Conservation (phyloP, 495 filamentous ascomycete genomes). For the Penicillium egyptiacum region DNA sequence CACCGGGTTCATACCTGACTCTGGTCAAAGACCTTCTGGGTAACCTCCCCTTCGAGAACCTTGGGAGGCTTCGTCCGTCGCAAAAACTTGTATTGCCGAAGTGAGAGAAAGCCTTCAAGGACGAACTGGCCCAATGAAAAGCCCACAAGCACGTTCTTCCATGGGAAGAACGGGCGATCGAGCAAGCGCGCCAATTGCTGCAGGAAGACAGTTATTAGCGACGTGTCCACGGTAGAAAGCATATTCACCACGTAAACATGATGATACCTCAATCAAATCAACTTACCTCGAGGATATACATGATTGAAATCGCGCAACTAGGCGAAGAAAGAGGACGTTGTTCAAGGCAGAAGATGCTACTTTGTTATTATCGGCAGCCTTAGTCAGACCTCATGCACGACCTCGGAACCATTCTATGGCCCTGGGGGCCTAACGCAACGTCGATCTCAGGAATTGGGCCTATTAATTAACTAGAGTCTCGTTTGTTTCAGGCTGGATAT, state of each 20-base stretch:
- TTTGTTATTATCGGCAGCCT: slow-evolving; percentile 33
- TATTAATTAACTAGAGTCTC: neutral
- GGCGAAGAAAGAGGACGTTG: slow-evolving; percentile 16
- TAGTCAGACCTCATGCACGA: slow-evolving; percentile 27
- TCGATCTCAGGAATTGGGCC: neutral
- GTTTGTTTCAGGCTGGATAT: neutral
- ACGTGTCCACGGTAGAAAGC: neutral
- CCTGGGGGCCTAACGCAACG: neutral
- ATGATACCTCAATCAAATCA: slow-evolving; percentile 6
- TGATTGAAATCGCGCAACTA: slow-evolving; percentile 31
- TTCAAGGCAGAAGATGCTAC: slow-evolving; percentile 24
- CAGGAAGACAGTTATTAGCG: slow-evolving; percentile 17
- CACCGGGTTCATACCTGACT: slow-evolving; percentile 61
- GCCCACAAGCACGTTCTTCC: slow-evolving; percentile 93
- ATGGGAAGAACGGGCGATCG: slow-evolving; percentile 90
- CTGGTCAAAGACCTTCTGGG: slow-evolving; percentile 89
- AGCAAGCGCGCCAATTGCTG: slow-evolving; percentile 85
- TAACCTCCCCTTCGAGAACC: slow-evolving; percentile 80
- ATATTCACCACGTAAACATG: neutral
- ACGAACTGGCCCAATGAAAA: slow-evolving; percentile 87
- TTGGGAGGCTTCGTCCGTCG: slow-evolving; percentile 76
- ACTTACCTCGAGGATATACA: slow-evolving; percentile 49
- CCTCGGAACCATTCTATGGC: neutral
- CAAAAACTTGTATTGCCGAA: slow-evolving; percentile 84
- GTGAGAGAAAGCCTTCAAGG: slow-evolving; percentile 80